phyloP scores from a whole-genome alignment of 2,329 filamentous ascomycete species.

The Xylariales sp. region DNA sequence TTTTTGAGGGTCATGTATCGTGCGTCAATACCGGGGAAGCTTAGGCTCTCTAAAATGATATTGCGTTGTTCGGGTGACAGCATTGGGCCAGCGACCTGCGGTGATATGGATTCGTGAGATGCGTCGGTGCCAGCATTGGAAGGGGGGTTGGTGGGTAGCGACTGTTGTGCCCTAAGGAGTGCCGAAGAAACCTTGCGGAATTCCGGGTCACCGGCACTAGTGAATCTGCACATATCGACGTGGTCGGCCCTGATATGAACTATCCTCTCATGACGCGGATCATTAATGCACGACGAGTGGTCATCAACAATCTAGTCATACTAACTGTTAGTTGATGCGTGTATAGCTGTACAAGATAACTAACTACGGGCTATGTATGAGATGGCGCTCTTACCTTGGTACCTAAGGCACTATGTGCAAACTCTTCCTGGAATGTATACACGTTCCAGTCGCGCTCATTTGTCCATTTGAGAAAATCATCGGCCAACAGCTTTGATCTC shows the following conservation, averaged over 20 bases:
- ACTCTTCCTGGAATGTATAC: slow-evolving; percentile 35
- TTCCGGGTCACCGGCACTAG: slow-evolving; percentile 23
- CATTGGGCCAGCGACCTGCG: not conserved
- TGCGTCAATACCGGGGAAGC: slow-evolving; percentile 49
- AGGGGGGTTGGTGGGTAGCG: not conserved
- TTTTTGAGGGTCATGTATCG: slow-evolving; percentile 51
- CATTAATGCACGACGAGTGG: slow-evolving; percentile 27
- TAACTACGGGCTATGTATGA: too few relatives aligned
- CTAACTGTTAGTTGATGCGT: not conserved
- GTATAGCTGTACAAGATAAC: too few relatives aligned
- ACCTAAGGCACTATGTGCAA: not conserved
- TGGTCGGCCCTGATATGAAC: slow-evolving; percentile 31
- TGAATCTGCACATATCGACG: slow-evolving; percentile 34
- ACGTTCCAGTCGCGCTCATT: slow-evolving; percentile 22
- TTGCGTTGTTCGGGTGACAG: slow-evolving; percentile 12
- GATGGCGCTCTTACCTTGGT: slow-evolving; percentile 20
- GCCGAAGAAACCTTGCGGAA: slow-evolving; percentile 24
- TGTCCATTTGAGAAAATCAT: slow-evolving; percentile 28
- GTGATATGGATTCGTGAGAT: not conserved
- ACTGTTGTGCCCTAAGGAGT: slow-evolving; percentile 12
- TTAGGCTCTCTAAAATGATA: slow-evolving; percentile 14
- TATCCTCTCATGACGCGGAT: slow-evolving; percentile 19
- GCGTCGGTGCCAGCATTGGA: not conserved
- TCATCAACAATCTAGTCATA: slow-evolving; percentile 31
- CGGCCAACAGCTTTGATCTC: slow-evolving; percentile 13